Base-by-base conservation (phyloP, 192 early-diverging fungal species). In the Coemansia sp. region DNA sequence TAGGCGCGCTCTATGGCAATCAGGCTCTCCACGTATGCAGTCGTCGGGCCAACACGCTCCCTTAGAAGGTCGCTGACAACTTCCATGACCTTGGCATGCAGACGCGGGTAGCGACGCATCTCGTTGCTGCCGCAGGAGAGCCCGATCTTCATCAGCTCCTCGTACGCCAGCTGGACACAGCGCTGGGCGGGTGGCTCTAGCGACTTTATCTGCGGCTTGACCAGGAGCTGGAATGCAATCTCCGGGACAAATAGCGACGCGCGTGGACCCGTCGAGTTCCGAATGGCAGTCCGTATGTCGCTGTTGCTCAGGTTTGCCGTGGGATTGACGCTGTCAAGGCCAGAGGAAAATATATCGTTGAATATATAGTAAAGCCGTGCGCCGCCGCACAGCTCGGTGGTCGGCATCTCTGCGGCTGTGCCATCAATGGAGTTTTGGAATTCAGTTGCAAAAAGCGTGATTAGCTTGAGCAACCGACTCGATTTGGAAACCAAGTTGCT, bases 281-380 rank as follows among this genome's bases (percentile, higher is more conserved):
- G 90, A 60, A 93, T 93, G 35, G 92, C 92, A 3, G 86, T 89
- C 60, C 90, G 88, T 68, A 93, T 93, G 52, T 93, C 91, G 66
- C 84, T 82, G 64, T 86, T 86, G 16, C 86, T 86, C 58, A 93
- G 69, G 63, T 89, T 90, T 10, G 87, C 85, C 67, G 89, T 88
- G 5, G 92, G 91, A 33, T 86, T 85, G 45, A 93, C 87, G 60
- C 89, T 85, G 57, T 91, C 89, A 24, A 93, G 77, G 18, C 91
- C 89, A 23, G 85, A 68, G 12, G 90, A 90, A 85, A 88, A 93
- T 15, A 92, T 87, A 60, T 89, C 87, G 72, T 93, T 91, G 75
- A 93, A 93, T 35, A 92, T 92, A 73, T 89, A 91, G 77, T 92
- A 93, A 48, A 93, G 88, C 48, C 90, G 87, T 14, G 92, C 92